Percentiles rank a stretch among this genome's conserved stretches.
Evolutionary conservation across 2,329 filamentous ascomycete genomes (phyloP).

Genomic region (Colletotrichum tabaci): DNA sequence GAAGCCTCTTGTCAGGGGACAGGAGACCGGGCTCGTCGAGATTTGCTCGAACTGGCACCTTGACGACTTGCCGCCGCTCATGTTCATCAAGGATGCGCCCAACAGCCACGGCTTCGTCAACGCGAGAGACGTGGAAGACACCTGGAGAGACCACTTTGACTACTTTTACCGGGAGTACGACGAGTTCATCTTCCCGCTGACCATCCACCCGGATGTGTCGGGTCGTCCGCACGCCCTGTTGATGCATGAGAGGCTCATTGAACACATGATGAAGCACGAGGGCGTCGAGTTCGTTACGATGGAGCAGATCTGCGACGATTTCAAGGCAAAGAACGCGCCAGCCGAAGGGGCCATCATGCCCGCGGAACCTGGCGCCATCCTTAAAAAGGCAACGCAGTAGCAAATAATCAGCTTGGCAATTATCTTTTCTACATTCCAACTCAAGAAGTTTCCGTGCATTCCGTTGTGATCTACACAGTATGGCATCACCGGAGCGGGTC

Average conservation of each 20-base stretch:
- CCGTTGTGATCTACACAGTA: too few species aligned
- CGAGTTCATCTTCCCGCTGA: constrained; percentile 84
- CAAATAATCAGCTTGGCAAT: background rate
- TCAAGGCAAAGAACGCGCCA: constrained; percentile 75
- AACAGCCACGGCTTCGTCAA: constrained; percentile 76
- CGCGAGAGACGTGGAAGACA: constrained; percentile 73
- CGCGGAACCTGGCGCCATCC: constrained; percentile 66
- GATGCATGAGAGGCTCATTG: constrained; percentile 81
- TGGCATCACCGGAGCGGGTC: too few species aligned
- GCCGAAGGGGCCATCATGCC: constrained; percentile 74
- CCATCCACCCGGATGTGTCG: constrained; percentile 81
- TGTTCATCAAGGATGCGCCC: constrained; percentile 78
- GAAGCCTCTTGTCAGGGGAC: constrained; percentile 73
- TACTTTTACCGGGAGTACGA: constrained; percentile 85
- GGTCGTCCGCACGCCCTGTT: constrained; percentile 80
- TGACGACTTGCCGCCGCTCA: constrained; percentile 77
- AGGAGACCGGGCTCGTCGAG: constrained; percentile 75
- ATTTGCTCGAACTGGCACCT: constrained; percentile 78
- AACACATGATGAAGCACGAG: constrained; percentile 75
- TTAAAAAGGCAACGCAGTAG: constrained; percentile 54
- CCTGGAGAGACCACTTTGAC: constrained; percentile 78
- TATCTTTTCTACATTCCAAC: too few species aligned
- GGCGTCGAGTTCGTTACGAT: constrained; percentile 79
- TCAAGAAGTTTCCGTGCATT: too few species aligned
- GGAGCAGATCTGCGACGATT: constrained; percentile 80